phyloP scores from a whole-genome alignment of 179 eudicot species.

The Beta lomatogona region DNA sequence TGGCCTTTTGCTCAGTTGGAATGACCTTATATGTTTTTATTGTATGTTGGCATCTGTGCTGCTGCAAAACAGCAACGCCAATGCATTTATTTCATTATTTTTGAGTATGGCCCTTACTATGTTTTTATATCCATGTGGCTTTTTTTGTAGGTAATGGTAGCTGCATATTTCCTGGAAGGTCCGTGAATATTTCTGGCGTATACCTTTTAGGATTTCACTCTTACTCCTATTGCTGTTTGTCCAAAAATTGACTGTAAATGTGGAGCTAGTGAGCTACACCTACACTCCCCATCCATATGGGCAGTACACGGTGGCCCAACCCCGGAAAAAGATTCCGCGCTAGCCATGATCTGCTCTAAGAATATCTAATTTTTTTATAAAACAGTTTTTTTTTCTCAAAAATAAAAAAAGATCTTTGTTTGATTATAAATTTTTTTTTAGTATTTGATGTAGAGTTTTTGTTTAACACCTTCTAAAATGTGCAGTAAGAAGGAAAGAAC shows the following conservation, averaged over 20 bases:
- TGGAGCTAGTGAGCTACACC: too few species aligned
- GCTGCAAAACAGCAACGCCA: slow-evolving; percentile 2
- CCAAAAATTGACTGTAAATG: too few species aligned
- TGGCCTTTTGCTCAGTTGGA: slow-evolving; percentile 27
- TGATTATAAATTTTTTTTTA: not conserved
- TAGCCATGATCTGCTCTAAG: too few species aligned
- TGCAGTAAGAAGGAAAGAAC: slow-evolving; percentile 61
- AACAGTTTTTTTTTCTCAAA: too few species aligned
- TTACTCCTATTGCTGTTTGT: slow-evolving; percentile 14
- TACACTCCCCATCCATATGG: too few species aligned
- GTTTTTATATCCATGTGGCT: slow-evolving; percentile 29
- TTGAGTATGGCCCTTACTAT: slow-evolving; percentile 5
- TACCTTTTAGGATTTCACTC: not conserved
- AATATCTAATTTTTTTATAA: too few species aligned
- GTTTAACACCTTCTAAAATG: not conserved
- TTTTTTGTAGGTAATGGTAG: slow-evolving; percentile 71
- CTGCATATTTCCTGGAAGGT: slow-evolving; percentile 94
- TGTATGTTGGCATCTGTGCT: slow-evolving; percentile 24
- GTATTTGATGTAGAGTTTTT: not conserved
- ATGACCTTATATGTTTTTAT: slow-evolving; percentile 23
- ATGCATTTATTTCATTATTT: slow-evolving; percentile 5
- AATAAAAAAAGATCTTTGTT: too few species aligned
- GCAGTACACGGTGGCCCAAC: too few species aligned
- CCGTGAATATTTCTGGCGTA: slow-evolving; percentile 17
- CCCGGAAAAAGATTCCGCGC: too few species aligned